A percentile compares a stretch with the other conserved stretches of the same genome.
These are phyloP conservation scores for Stenogyne calaminthoides DNA, from an alignment of 305 asterid species.

Conservation along the genomic window DNA sequence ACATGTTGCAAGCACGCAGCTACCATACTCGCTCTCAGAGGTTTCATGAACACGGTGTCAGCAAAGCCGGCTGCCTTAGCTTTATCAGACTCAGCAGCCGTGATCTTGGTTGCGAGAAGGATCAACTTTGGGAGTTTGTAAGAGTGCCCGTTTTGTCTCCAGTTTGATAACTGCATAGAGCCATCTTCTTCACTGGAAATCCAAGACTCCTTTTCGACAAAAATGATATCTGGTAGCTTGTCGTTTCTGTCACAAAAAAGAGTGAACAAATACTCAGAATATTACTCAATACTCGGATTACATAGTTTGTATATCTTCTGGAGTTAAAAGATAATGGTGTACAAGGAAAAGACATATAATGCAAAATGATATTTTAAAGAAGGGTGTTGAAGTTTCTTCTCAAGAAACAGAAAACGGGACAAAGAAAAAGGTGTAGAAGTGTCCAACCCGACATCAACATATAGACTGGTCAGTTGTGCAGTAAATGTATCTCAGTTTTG, in stretches of 20 bases:
- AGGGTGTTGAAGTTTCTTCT: no score
- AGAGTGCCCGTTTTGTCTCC: slow-evolving; percentile 55
- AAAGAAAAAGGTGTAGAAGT: not conserved
- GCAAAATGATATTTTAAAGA: no score
- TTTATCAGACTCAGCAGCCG: slow-evolving; percentile 53
- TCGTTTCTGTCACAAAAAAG: slow-evolving; percentile 45
- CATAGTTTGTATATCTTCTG: no score
- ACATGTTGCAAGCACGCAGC: slow-evolving; percentile 87
- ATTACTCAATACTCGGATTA: no score
- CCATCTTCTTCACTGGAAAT: slow-evolving; percentile 55
- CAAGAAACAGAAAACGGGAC: not conserved
- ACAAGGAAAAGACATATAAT: not conserved
- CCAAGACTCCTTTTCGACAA: slow-evolving; percentile 88
- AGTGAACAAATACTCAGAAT: slow-evolving; percentile 23
- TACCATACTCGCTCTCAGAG: slow-evolving; percentile 82
- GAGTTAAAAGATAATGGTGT: no score
- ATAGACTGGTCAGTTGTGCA: not conserved
- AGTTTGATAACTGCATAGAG: slow-evolving; percentile 34
- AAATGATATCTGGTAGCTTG: slow-evolving; percentile 61
- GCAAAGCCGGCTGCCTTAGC: slow-evolving; percentile 80
- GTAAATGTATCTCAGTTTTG: not conserved
- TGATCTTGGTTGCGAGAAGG: slow-evolving; percentile 75
- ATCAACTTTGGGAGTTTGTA: slow-evolving; percentile 66
- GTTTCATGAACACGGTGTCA: slow-evolving; percentile 80
- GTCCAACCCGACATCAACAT: not conserved